Evolutionary conservation across 257 asterid species (phyloP), one percentile per base, ranked within the genome.

Genomic region (Nicotiana paniculata): DNA sequence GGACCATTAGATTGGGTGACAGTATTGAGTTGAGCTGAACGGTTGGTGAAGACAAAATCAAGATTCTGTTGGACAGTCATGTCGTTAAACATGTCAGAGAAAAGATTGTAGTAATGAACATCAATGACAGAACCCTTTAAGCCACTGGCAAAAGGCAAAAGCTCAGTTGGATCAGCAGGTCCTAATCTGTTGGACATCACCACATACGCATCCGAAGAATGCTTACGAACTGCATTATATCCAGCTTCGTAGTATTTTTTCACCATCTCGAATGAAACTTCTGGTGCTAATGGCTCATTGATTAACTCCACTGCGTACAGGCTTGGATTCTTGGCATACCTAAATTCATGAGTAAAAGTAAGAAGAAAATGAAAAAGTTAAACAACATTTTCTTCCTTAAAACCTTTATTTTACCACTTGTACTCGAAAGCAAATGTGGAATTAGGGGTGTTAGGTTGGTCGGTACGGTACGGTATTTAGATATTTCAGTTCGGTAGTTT

Each of bases 261-360:
- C 0, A 89, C 1, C 65, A 32, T 82, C 48, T 89, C 89, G 3
- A 91, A 59, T 4, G 92, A 84, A 2, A 81, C 92, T 51, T 88
- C 91, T 3, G 97, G 96, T 0, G 95, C 77, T 16, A 82, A 84
- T 0, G 98, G 98, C 87, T 94, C 97, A 80, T 94, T 92, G 43
- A 92, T 80, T 43, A 94, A 85, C 66, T 91, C 93, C 79, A 94
- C 88, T 9, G 93, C 98, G 9, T 86, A 86, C 65, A 94, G 85
- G 65, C 96, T 91, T 39, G 91, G 87, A 69, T 84, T 91, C 21
- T 79, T 84, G 2, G 94, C 91, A 53, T 94, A 92, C 85, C 97
- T 91, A 66, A 13, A 13, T 11, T 1, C 28, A 2, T 33, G 28
- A 46, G 6, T 0, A 3, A 37, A 21, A 13, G 33, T 35, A 0